phyloP scores from a whole-genome alignment of 2,329 filamentous ascomycete genomes.

The Fonsecaea monophora region DNA sequence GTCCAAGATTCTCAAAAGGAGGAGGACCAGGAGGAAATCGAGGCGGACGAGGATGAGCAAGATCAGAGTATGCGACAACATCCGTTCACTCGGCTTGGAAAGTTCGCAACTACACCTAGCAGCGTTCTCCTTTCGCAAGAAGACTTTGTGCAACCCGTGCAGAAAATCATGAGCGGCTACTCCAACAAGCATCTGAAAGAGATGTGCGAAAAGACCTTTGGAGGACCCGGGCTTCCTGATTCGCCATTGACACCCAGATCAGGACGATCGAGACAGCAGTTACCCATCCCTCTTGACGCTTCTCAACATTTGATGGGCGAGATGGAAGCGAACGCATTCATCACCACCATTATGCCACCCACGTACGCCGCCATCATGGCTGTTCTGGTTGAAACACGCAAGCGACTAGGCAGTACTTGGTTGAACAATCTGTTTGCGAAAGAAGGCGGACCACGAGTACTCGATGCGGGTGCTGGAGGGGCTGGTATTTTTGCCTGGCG shows the following conservation, averaged over 20 bases:
- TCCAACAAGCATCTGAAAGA: constrained; percentile 77
- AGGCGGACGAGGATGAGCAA: constrained; percentile 35
- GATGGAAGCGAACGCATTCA: constrained; percentile 66
- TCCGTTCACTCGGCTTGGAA: constrained; percentile 74
- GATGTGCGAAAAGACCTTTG: constrained; percentile 75
- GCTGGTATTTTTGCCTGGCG: constrained; percentile 68
- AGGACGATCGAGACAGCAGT: constrained; percentile 58
- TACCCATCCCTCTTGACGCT: constrained; percentile 64
- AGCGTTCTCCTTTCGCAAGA: constrained; percentile 77
- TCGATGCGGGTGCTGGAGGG: constrained; percentile 68
- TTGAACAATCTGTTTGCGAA: constrained; percentile 62
- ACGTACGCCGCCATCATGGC: constrained; percentile 65
- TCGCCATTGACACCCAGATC: constrained; percentile 70
- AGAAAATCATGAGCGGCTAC: constrained; percentile 69
- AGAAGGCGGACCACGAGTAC: constrained; percentile 62
- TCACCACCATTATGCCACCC: constrained; percentile 66
- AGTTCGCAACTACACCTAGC: constrained; percentile 73
- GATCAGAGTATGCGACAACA: constrained; percentile 59
- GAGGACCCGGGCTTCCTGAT: constrained; percentile 75
- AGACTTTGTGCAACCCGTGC: constrained; percentile 73
- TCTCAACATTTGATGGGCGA: constrained; percentile 64
- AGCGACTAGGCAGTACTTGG: constrained; percentile 66
- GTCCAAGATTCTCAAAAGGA: constrained; percentile 49
- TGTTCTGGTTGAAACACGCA: constrained; percentile 65
- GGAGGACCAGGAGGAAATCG: constrained; percentile 43